Evolutionary conservation across 1,284 basidiomycete genomes (phyloP).

Genomic region (Cryptococcus sp.): DNA sequence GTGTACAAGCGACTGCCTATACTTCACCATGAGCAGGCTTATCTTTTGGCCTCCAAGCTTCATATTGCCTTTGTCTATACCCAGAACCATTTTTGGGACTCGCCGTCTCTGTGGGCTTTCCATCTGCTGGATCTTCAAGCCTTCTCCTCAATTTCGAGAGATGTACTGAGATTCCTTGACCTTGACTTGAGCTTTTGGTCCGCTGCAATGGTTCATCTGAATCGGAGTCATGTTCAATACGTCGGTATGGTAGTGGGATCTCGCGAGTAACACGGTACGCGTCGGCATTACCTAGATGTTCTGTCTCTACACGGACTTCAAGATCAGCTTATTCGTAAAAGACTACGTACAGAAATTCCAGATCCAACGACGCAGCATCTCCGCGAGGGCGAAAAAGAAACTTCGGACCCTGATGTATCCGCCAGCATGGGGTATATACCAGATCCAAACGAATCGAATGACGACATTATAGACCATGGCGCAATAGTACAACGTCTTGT

Average conservation of each 20-base stretch:
- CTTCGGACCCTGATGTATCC: conserved; percentile 57
- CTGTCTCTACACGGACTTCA: conserved; percentile 47
- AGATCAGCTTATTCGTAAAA: background rate
- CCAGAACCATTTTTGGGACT: background rate
- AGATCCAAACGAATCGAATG: conserved; percentile 75
- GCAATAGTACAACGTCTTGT: conserved; percentile 48
- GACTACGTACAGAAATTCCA: conserved; percentile 89
- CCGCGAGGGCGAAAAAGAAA: conserved; percentile 67
- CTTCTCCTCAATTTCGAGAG: conserved; percentile 6
- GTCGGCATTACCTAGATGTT: conserved; percentile 49
- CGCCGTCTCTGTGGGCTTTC: background rate
- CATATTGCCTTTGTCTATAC: background rate
- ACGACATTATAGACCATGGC: conserved; percentile 61
- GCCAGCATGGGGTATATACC: conserved; percentile 59
- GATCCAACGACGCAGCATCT: conserved; percentile 75
- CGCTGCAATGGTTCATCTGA: conserved; percentile 7
- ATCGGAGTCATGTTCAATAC: conserved; percentile 20
- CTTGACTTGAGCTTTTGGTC: background rate
- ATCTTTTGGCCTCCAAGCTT: background rate
- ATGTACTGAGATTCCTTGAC: conserved; percentile 2
- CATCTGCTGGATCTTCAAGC: background rate
- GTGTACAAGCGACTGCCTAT: no score
- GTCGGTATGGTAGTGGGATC: conserved; percentile 40
- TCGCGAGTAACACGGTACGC: conserved; percentile 44
- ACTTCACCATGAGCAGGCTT: no score